Evolutionary conservation across 225 moss, liverwort and hornwort species (phyloP).

Genomic region (Physcomitrellopsis africana): DNA sequence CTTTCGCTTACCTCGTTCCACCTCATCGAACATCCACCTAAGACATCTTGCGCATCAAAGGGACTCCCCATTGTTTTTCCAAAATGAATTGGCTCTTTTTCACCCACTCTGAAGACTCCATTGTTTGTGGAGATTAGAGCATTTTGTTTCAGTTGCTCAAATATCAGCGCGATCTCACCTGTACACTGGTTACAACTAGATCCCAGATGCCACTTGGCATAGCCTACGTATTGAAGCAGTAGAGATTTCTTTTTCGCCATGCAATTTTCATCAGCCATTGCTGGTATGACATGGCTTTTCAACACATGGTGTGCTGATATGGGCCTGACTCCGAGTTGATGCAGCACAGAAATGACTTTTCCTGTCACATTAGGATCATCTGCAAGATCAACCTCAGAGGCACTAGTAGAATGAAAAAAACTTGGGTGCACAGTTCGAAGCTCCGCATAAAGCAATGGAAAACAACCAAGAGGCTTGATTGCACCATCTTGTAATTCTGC

Average conservation of each 20-base stretch:
- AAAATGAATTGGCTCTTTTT: conserved; percentile 71
- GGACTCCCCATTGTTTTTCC: conserved; percentile 65
- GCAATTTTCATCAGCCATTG: conserved; percentile 61
- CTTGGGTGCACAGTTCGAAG: conserved; percentile 71
- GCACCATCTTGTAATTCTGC: conserved; percentile 44
- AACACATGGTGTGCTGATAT: conserved; percentile 86
- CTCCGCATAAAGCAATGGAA: conserved; percentile 67
- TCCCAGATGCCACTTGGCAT: conserved; percentile 72
- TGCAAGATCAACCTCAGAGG: conserved; percentile 22
- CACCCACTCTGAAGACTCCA: conserved; percentile 54
- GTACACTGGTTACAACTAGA: conserved; percentile 68
- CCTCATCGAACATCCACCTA: conserved; percentile 59
- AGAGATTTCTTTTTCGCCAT: conserved; percentile 44
- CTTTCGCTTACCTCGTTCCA: conserved; percentile 85
- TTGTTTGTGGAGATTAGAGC: conserved; percentile 74
- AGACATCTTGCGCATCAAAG: conserved; percentile 54
- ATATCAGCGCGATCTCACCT: conserved; percentile 41
- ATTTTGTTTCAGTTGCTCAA: conserved; percentile 55
- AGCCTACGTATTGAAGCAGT: conserved; percentile 83
- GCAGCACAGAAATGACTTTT: conserved; percentile 64
- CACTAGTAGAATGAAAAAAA: conserved; percentile 39
- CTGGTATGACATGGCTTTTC: conserved; percentile 78
- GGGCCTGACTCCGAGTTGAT: conserved; percentile 72
- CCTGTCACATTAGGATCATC: conserved; percentile 46
- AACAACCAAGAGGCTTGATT: conserved; percentile 51